phyloP scores from a whole-genome alignment of 768 basidiomycete species.

The Fomitopsis pulvina region DNA sequence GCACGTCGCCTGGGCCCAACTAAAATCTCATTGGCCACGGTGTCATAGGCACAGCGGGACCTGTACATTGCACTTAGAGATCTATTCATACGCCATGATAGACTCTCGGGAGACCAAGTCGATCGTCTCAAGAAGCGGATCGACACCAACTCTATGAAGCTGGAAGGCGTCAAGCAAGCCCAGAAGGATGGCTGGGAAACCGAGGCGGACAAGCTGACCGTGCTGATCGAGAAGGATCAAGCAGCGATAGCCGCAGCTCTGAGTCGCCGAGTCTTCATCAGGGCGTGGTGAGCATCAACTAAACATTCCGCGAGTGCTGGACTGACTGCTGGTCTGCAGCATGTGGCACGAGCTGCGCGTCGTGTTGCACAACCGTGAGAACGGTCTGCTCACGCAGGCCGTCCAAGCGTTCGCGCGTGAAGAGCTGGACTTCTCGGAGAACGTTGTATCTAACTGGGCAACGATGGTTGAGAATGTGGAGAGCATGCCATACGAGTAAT shows the following conservation, averaged over 20 bases:
- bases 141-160: constrained; percentile 65
- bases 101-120: constrained; percentile 84
- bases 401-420: constrained; percentile 70
- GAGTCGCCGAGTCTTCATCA: constrained; percentile 78
- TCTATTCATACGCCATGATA: constrained; percentile 79
- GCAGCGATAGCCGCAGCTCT: constrained; percentile 69
- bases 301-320: background rate
- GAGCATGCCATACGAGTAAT: constrained; percentile 78
- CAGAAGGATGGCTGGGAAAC: constrained; percentile 83
- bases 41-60: constrained; percentile 64
- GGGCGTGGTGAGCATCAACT: constrained; percentile 57
- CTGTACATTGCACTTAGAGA: constrained; percentile 85
- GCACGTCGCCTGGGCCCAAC: background rate
- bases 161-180: constrained; percentile 63
- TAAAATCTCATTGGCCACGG: background rate
- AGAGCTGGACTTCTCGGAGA: constrained; percentile 63
- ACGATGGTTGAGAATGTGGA: constrained; percentile 65
- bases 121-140: constrained; percentile 85
- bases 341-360: constrained; percentile 97
- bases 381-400: constrained; percentile 67
- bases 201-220: constrained; percentile 72
- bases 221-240: constrained; percentile 80
- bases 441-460: constrained; percentile 64
- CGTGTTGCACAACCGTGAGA: constrained; percentile 87
- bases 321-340: constrained; percentile 30